Percentiles rank a stretch among this genome's conserved stretches.
Conservation (phyloP, 2,329 filamentous ascomycete genomes). For the Plectosphaerella plurivora region DNA sequence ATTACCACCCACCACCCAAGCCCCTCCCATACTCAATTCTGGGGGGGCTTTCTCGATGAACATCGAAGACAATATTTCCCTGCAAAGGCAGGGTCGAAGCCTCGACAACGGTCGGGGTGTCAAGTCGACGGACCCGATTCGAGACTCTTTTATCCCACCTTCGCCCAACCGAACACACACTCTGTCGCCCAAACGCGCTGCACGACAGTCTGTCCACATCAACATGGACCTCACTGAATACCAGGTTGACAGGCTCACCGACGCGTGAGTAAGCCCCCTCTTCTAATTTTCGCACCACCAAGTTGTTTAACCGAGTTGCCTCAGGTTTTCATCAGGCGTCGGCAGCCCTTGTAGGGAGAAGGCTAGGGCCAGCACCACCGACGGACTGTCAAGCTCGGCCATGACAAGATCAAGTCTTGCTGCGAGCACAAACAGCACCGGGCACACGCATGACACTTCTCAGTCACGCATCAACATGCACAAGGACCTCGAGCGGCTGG, state of each 20-base stretch:
- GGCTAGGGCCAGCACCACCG: neutral
- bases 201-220: slow-evolving; percentile 36
- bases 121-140: slow-evolving; percentile 21
- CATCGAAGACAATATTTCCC: neutral
- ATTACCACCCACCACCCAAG: neutral
- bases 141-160: slow-evolving; percentile 31
- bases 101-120: slow-evolving; percentile 1
- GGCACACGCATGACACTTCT: no score
- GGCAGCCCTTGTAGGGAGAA: neutral
- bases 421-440: neutral
- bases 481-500: slow-evolving; percentile 2
- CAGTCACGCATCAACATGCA: no score
- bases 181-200: slow-evolving; percentile 27
- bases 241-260: slow-evolving; percentile 42
- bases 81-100: slow-evolving; percentile 6
- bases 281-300: neutral
- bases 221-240: slow-evolving; percentile 44
- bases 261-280: slow-evolving; percentile 26
- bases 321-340: slow-evolving; percentile 24
- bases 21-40: neutral
- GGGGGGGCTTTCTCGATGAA: neutral
- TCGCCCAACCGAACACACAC: slow-evolving; percentile 27
- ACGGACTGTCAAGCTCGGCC: neutral
- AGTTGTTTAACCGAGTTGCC: slow-evolving; percentile 6
- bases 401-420: neutral